phyloP scores from a whole-genome alignment of 306 rosid genomes.

The Ormosia semicastrata region DNA sequence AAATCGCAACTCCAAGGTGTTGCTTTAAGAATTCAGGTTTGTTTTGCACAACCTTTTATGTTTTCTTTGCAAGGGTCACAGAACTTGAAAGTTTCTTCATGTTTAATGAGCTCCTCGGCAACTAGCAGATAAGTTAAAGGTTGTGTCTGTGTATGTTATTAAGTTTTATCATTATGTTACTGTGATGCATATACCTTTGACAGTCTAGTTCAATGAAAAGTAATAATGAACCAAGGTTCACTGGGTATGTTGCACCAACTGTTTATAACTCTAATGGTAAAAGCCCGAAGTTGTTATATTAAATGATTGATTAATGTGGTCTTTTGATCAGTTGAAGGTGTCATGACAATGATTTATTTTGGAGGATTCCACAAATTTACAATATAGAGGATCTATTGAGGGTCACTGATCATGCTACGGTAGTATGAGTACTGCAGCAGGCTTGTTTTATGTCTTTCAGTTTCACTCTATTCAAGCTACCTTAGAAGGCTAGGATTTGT shows the following conservation, averaged over 20 bases:
- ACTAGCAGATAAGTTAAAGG: neutral
- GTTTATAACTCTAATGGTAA: neutral
- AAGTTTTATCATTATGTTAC: neutral
- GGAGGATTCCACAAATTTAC: neutral
- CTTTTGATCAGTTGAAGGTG: neutral
- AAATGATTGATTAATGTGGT: neutral
- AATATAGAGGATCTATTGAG: neutral
- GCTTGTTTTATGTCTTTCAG: neutral
- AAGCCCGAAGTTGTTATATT: neutral
- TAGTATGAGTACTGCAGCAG: neutral
- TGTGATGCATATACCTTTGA: neutral
- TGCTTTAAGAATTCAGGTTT: slow-evolving; percentile 81
- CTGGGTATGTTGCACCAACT: neutral
- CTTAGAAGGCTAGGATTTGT: neutral
- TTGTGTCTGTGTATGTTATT: neutral
- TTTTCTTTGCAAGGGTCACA: neutral
- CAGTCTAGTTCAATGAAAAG: neutral
- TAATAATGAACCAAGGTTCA: neutral
- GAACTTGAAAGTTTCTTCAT: neutral
- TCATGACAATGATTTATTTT: neutral
- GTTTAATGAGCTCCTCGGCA: neutral
- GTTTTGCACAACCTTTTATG: neutral
- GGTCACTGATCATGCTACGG: neutral
- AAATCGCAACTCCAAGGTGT: slow-evolving; percentile 94
- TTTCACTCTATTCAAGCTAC: neutral